These are phyloP conservation scores for Fusarium haematococcum DNA, from an alignment of 2,329 filamentous ascomycete genomes.

Conservation along the genomic window DNA sequence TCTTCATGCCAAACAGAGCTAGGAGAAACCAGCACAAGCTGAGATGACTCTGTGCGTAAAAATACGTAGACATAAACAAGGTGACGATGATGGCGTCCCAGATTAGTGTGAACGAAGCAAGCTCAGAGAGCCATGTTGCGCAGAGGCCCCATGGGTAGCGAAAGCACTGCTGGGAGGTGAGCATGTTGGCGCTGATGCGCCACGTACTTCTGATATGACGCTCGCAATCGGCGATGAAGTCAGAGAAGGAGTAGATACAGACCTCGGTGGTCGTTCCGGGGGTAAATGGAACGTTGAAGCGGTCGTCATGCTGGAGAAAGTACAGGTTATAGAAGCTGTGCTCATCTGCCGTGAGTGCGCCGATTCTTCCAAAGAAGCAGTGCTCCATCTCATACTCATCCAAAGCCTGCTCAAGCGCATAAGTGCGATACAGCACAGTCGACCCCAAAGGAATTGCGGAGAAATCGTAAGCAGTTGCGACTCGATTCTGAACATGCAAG, in stretches of 20 bases:
- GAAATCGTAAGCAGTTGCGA: slow-evolving; percentile 13
- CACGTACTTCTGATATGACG: slow-evolving; percentile 3
- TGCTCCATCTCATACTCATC: slow-evolving; percentile 18
- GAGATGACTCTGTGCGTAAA: neutral
- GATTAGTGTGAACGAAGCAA: slow-evolving; percentile 15
- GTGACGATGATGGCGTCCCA: slow-evolving; percentile 8
- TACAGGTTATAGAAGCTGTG: slow-evolving; percentile 25
- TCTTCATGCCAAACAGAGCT: neutral
- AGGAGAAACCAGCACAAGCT: neutral
- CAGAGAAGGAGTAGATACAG: neutral
- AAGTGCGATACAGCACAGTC: slow-evolving; percentile 21
- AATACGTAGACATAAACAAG: neutral
- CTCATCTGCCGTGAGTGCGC: slow-evolving; percentile 23
- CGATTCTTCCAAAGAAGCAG: slow-evolving; percentile 15
- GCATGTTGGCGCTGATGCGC: slow-evolving; percentile 11
- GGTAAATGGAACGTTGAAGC: slow-evolving; percentile 19
- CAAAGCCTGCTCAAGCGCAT: neutral
- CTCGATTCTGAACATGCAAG: slow-evolving; percentile 9
- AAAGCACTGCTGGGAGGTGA: neutral
- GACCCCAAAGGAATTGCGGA: slow-evolving; percentile 10
- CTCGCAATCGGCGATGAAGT: slow-evolving; percentile 17
- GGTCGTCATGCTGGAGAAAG: slow-evolving; percentile 10
- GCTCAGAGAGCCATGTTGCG: slow-evolving; percentile 1
- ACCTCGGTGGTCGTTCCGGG: neutral
- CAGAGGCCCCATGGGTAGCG: slow-evolving; percentile 3